Evolutionary conservation across 2,329 filamentous ascomycete species (phyloP).

Genomic region (Setomelanomma holmii): DNA sequence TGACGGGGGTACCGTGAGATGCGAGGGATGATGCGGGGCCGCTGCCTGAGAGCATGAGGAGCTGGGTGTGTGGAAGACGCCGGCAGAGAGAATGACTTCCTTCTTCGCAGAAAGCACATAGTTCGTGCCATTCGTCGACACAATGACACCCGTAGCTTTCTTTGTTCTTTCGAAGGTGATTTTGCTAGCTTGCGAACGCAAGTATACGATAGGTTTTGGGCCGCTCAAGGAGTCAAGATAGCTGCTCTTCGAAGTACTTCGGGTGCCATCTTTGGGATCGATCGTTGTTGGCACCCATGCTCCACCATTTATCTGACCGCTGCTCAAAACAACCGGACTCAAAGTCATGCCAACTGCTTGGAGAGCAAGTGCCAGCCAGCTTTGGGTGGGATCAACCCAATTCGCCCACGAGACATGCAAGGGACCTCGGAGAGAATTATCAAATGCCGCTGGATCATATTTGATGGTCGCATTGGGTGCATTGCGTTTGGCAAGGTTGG

Average conservation of each 20-base stretch:
- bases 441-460: slow-evolving; percentile 25
- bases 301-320: slow-evolving; percentile 27
- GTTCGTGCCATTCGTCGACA: slow-evolving; percentile 20
- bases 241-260: slow-evolving; percentile 28
- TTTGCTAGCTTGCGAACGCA: slow-evolving; percentile 18
- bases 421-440: slow-evolving; percentile 21
- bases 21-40: slow-evolving; percentile 29
- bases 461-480: slow-evolving; percentile 25
- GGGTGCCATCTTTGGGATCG: slow-evolving; percentile 27
- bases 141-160: slow-evolving; percentile 37
- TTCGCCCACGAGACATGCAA: slow-evolving; percentile 37
- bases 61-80: slow-evolving; percentile 52
- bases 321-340: slow-evolving; percentile 25
- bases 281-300: slow-evolving; percentile 40
- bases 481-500: slow-evolving; percentile 27
- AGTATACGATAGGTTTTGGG: slow-evolving; percentile 14
- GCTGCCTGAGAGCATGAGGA: slow-evolving; percentile 47
- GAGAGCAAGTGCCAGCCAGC: slow-evolving; percentile 30
- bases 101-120: slow-evolving; percentile 34
- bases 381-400: slow-evolving; percentile 33
- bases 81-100: slow-evolving; percentile 54
- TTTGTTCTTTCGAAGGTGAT: slow-evolving; percentile 24
- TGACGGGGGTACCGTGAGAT: slow-evolving; percentile 21
- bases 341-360: slow-evolving; percentile 13
- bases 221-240: slow-evolving; percentile 17